Evolutionary conservation across 768 basidiomycete genomes (phyloP).

Genomic region (Suillus discolor): DNA sequence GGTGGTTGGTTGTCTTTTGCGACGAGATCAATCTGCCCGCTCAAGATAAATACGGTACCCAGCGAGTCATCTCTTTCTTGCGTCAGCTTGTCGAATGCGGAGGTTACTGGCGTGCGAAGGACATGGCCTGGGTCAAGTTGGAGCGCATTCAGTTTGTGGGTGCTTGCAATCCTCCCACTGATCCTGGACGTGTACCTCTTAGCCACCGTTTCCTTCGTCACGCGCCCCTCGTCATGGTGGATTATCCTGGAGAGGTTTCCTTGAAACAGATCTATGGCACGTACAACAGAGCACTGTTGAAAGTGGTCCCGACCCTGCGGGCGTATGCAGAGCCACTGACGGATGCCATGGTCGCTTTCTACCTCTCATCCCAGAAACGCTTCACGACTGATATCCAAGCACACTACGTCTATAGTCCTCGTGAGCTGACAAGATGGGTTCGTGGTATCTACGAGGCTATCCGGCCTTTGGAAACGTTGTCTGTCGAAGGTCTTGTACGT

Average conservation of each 20-base stretch:
- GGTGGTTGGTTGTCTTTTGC: constrained; percentile 99
- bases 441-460: constrained; percentile 98
- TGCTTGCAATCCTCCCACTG: constrained; percentile 98
- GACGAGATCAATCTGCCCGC: constrained; percentile 99
- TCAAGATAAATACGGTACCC: constrained; percentile 96
- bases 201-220: constrained; percentile 97
- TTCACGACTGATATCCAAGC: constrained; percentile 98
- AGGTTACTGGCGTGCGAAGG: constrained; percentile 92
- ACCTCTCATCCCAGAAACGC: constrained; percentile 88
- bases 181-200: constrained; percentile 98
- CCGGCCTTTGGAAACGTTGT: constrained; percentile 88
- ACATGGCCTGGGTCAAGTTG: constrained; percentile 96
- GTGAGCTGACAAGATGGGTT: constrained; percentile 97
- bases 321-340: constrained; percentile 94
- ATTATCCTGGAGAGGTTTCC: constrained; percentile 96
- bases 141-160: constrained; percentile 99
- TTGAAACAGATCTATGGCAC: constrained; percentile 99
- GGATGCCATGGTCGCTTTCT: constrained; percentile 96
- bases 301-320: constrained; percentile 91
- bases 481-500: constrained; percentile 93
- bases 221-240: constrained; percentile 97
- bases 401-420: constrained; percentile 98
- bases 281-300: constrained; percentile 94
- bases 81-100: constrained; percentile 94
- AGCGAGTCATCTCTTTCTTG: constrained; percentile 97